phyloP scores from a whole-genome alignment of 1,139 yeast species.

The Debaryomyces nepalensis region DNA sequence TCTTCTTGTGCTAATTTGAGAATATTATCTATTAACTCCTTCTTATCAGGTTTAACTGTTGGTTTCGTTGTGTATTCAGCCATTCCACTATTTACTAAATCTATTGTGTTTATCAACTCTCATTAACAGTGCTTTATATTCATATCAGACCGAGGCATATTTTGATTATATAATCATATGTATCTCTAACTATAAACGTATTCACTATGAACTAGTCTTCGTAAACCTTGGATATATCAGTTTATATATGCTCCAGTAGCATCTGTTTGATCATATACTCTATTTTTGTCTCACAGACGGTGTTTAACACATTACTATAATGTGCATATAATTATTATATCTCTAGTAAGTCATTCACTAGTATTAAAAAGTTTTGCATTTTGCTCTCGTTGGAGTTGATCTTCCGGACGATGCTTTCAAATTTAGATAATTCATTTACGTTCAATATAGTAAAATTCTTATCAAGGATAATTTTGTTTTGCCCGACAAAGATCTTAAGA shows the following conservation, averaged over 20 bases:
- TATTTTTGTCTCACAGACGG: too few species aligned
- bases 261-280: too few species aligned
- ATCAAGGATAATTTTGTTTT: not conserved
- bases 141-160: conserved; percentile 5
- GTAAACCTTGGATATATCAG: not conserved
- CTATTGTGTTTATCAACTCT: too few species aligned
- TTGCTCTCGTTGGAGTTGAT: conserved; percentile 5
- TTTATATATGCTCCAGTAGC: not conserved
- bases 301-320: too few species aligned
- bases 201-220: conserved; percentile 7
- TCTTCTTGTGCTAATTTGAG: conserved; percentile 38
- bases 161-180: conserved; percentile 7
- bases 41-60: conserved; percentile 20
- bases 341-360: not conserved
- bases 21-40: conserved; percentile 33
- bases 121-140: not conserved
- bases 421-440: conserved; percentile 7
- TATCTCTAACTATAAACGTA: conserved; percentile 4
- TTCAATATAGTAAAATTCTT: conserved; percentile 7
- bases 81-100: conserved; percentile 6
- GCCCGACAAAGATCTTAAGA: conserved; percentile 6
- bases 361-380: conserved; percentile 4
- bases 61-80: conserved; percentile 13
- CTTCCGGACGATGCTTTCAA: conserved; percentile 3
- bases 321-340: not conserved